Evolutionary conservation across 371 early-diverging fungal genomes (phyloP), one percentile per base, ranked within the genome.

Genomic region (Mucor mucedo): DNA sequence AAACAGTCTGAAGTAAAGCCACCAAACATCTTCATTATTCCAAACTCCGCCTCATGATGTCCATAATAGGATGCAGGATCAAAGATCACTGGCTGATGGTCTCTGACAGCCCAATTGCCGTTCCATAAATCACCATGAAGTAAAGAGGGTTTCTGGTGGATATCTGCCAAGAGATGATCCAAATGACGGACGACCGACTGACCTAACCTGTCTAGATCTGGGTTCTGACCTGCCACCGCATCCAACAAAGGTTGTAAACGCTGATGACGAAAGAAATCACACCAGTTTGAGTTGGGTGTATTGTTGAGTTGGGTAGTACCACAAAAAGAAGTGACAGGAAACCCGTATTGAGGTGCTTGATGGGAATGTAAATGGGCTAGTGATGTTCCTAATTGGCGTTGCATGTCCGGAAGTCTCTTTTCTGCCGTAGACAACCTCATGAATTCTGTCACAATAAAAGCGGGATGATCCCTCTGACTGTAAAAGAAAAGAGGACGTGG

Each of bases 21-120:
- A 29, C 77, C 72, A 63, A 76, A 69, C 77, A 72, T 76, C 9
- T 58, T 72, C 73, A 77, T 74, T 13, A 76, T 77, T 5, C 76
- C 66, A 29, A 76, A 48, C 47, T 77, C 77, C n/a, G 60, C 54
- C 52, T 77, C 77, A 49, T 63, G 59, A 54, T 76, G 77, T 14
- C 69, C 76, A 44, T 72, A 75, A 55, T 55, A 77, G 2, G 67
- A 54, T 1, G 77, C 70, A 13, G 76, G 76, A 58, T 77, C 77
- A 62, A 57, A 77, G 6, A 76, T 59, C n/a, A 77, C 14, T 4
- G 73, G 72, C 2, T 60, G 33, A 28, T 54, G 39, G 8, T 11
- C 33, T 44, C 45, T n/a, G 27, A 67, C 63, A 3, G 62, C 53
- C 75, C 70, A 72, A 41, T 77, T 77, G 4, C 77, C 77, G 56